Conservation (phyloP, 306 rosid species). For the Rosa chinensis region DNA sequence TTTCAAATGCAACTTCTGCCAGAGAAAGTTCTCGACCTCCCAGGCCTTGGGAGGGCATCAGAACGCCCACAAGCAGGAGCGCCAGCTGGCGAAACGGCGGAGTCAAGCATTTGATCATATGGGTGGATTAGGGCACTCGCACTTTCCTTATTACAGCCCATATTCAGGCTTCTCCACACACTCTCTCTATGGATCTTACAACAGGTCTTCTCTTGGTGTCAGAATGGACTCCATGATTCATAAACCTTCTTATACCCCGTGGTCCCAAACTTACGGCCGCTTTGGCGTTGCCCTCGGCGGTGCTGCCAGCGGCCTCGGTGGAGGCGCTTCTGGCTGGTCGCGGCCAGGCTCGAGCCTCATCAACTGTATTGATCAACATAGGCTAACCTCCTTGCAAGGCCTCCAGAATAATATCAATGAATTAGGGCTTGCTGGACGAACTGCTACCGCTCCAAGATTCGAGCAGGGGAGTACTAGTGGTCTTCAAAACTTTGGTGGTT, state of each 20-base stretch:
- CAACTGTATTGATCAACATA: slow-evolving; percentile 14
- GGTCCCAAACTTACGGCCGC: neutral
- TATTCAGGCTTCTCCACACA: slow-evolving; percentile 29
- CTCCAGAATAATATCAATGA: slow-evolving; percentile 14
- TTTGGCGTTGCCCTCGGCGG: slow-evolving; percentile 3
- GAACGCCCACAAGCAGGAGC: slow-evolving; percentile 79
- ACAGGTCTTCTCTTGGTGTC: slow-evolving; percentile 48
- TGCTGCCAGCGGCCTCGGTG: neutral
- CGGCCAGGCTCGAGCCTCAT: slow-evolving; percentile 4
- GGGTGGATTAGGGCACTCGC: slow-evolving; percentile 25
- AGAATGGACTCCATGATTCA: slow-evolving; percentile 62
- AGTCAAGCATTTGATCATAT: slow-evolving; percentile 37
- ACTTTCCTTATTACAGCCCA: slow-evolving; percentile 35
- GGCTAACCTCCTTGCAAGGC: slow-evolving; percentile 23
- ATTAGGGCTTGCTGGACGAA: slow-evolving; percentile 9
- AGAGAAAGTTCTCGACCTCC: slow-evolving; percentile 65
- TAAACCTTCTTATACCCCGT: slow-evolving; percentile 28
- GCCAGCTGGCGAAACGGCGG: slow-evolving; percentile 61
- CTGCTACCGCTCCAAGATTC: neutral
- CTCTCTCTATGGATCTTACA: slow-evolving; percentile 33
- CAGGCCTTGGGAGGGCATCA: slow-evolving; percentile 90
- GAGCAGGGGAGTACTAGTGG: slow-evolving; percentile 5
- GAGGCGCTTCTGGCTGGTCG: slow-evolving; percentile 12
- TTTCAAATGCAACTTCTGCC: slow-evolving; percentile 68
- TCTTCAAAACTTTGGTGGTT: slow-evolving; percentile 3